These are phyloP conservation scores for Penicillium sp. DNA, from an alignment of 2,329 filamentous ascomycete species.

Conservation along the genomic window DNA sequence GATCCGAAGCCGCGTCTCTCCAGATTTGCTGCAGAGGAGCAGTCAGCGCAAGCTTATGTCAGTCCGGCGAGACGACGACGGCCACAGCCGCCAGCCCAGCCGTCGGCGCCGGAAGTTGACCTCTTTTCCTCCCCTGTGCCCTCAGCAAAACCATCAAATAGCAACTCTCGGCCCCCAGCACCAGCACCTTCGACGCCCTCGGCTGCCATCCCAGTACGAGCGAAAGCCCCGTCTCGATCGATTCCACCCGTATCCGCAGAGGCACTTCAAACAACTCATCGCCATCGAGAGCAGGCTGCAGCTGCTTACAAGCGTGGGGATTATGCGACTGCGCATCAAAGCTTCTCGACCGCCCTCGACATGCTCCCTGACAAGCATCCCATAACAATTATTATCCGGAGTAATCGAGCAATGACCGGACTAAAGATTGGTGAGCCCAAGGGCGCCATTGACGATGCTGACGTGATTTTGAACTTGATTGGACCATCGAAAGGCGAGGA, in stretches of 20 bases:
- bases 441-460: constrained; percentile 75
- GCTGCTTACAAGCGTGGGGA: constrained; percentile 92
- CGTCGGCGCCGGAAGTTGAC: constrained; percentile 51
- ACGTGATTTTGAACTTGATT: constrained; percentile 72
- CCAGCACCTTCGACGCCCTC: constrained; percentile 38
- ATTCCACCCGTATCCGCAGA: constrained; percentile 62
- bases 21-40: constrained; percentile 69
- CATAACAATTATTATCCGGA: constrained; percentile 78
- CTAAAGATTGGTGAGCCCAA: constrained; percentile 91
- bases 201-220: constrained; percentile 41
- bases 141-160: constrained; percentile 26
- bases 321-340: constrained; percentile 75
- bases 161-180: constrained; percentile 32
- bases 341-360: constrained; percentile 71
- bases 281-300: constrained; percentile 71
- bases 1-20: constrained; percentile 60
- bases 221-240: constrained; percentile 44
- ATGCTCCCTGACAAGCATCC: constrained; percentile 74
- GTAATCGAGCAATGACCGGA: constrained; percentile 83
- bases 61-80: constrained; percentile 75
- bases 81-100: constrained; percentile 43
- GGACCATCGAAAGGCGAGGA: constrained; percentile 71
- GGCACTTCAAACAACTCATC: constrained; percentile 68
- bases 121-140: constrained; percentile 51
- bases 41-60: constrained; percentile 76